These are phyloP conservation scores for Cladobotryum mycophilum DNA, from an alignment of 2,329 filamentous ascomycete species.

Conservation along the genomic window DNA sequence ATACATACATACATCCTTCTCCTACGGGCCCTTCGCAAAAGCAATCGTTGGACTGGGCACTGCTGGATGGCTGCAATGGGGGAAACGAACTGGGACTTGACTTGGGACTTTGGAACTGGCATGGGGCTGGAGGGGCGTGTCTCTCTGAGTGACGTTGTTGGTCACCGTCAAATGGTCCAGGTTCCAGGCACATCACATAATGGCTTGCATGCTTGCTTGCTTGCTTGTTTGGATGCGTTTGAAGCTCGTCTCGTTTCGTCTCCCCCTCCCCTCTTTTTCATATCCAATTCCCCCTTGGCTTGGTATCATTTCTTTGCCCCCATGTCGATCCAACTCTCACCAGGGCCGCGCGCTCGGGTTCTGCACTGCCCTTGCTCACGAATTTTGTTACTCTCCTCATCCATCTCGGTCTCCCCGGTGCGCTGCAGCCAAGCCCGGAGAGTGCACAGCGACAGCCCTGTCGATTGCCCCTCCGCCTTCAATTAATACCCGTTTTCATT, in stretches of 20 bases:
- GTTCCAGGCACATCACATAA: background rate
- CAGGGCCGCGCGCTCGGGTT: constrained; percentile 9
- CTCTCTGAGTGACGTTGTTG: constrained; percentile 9
- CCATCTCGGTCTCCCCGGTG: constrained; percentile 13
- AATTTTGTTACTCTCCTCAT: constrained; percentile 5
- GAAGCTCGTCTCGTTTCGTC: constrained; percentile 3
- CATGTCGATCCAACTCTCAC: constrained; percentile 5
- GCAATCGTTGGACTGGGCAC: too few relatives aligned
- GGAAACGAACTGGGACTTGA: too few relatives aligned
- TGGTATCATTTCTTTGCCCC: background rate
- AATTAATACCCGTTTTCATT: constrained; percentile 9
- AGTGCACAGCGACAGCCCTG: constrained; percentile 10
- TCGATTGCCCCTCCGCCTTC: constrained; percentile 8
- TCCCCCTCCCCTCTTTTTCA: background rate
- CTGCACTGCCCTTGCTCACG: constrained; percentile 9
- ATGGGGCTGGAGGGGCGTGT: constrained; percentile 4
- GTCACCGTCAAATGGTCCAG: background rate
- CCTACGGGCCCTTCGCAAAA: too few relatives aligned
- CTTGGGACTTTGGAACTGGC: background rate
- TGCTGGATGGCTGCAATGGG: too few relatives aligned
- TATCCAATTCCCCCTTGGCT: background rate
- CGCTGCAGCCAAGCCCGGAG: constrained; percentile 8
- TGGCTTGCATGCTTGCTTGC: background rate
- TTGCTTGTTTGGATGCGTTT: background rate
- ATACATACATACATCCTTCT: too few relatives aligned